Evolutionary conservation across 2,329 filamentous ascomycete species (phyloP).

Genomic region (Aplosporella prunicola): DNA sequence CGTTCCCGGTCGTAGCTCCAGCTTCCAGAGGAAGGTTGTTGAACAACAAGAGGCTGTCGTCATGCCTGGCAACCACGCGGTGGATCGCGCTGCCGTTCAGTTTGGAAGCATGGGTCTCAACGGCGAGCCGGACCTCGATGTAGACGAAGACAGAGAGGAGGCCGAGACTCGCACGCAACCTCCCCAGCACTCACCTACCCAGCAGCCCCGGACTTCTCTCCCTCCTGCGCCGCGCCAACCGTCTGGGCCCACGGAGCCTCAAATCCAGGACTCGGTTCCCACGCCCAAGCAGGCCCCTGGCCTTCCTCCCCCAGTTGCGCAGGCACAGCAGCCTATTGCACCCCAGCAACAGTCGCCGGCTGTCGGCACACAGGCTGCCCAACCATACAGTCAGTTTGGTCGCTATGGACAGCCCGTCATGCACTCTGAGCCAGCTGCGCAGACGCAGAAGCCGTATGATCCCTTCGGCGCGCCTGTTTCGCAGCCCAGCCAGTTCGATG

Average conservation of each 20-base stretch:
- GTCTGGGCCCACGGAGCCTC: slow-evolving; percentile 30
- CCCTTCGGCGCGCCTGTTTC: slow-evolving; percentile 67
- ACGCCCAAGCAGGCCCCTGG: slow-evolving; percentile 53
- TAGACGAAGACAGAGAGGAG: slow-evolving; percentile 91
- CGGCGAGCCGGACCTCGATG: slow-evolving; percentile 55
- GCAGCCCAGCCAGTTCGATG: slow-evolving; percentile 37
- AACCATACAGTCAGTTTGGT: slow-evolving; percentile 54
- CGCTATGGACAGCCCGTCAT: slow-evolving; percentile 56
- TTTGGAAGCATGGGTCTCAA: slow-evolving; percentile 93
- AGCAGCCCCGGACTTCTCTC: slow-evolving; percentile 75
- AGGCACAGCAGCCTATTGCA: slow-evolving; percentile 36
- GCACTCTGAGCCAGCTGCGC: slow-evolving; percentile 50
- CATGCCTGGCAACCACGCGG: slow-evolving; percentile 93
- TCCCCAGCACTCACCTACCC: slow-evolving; percentile 82
- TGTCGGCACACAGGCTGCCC: slow-evolving; percentile 40
- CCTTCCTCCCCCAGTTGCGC: slow-evolving; percentile 50
- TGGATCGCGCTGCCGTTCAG: slow-evolving; percentile 86
- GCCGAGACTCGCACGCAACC: slow-evolving; percentile 89
- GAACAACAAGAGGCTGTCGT: slow-evolving; percentile 97
- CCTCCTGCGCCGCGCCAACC: slow-evolving; percentile 56
- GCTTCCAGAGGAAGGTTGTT: slow-evolving; percentile 75
- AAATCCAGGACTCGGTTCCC: slow-evolving; percentile 31
- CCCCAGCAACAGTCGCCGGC: slow-evolving; percentile 34
- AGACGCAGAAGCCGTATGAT: slow-evolving; percentile 74
- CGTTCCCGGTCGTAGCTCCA: slow-evolving; percentile 56